A percentile compares a stretch with the other conserved stretches of the same genome.
Evolutionary conservation across 2,329 filamentous ascomycete genomes (phyloP).

Genomic region (Colletotrichum melonis): DNA sequence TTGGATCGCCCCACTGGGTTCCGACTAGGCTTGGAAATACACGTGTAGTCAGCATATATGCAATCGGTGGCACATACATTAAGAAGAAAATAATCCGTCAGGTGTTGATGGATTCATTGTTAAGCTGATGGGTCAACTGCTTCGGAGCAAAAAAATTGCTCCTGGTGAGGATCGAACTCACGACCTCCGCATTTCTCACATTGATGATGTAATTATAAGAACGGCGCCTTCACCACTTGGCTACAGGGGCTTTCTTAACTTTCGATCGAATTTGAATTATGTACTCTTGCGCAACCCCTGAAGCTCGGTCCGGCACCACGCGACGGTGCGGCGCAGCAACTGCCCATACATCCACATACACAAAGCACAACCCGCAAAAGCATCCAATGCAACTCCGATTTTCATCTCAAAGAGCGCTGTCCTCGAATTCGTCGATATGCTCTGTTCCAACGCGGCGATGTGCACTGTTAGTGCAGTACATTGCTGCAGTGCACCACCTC

Average conservation of each 20-base stretch:
- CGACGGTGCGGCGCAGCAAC: not conserved
- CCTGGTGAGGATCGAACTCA: slow-evolving; percentile 46
- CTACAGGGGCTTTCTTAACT: slow-evolving; percentile 40
- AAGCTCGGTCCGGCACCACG: not conserved
- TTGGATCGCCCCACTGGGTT: not conserved
- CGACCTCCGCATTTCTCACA: slow-evolving; percentile 45
- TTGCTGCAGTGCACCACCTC: not conserved
- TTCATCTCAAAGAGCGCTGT: not conserved
- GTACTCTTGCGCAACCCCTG: not conserved
- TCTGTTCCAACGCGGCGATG: not conserved
- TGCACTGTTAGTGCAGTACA: not conserved
- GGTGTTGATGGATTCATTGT: too few species aligned
- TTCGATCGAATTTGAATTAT: fast-evolving
- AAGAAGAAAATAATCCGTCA: too few species aligned
- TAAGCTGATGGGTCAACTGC: too few species aligned
- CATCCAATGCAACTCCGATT: not conserved
- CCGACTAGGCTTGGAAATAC: not conserved
- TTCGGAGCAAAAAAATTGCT: slow-evolving; percentile 14
- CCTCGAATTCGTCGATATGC: not conserved
- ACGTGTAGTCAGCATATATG: not conserved
- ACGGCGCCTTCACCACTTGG: slow-evolving; percentile 48
- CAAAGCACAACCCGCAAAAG: not conserved
- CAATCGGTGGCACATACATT: too few species aligned
- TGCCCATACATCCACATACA: not conserved
- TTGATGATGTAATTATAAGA: slow-evolving; percentile 43